These are phyloP conservation scores for Wickerhamiella nectarea DNA, from an alignment of 805 yeast genomes.

Conservation along the genomic window DNA sequence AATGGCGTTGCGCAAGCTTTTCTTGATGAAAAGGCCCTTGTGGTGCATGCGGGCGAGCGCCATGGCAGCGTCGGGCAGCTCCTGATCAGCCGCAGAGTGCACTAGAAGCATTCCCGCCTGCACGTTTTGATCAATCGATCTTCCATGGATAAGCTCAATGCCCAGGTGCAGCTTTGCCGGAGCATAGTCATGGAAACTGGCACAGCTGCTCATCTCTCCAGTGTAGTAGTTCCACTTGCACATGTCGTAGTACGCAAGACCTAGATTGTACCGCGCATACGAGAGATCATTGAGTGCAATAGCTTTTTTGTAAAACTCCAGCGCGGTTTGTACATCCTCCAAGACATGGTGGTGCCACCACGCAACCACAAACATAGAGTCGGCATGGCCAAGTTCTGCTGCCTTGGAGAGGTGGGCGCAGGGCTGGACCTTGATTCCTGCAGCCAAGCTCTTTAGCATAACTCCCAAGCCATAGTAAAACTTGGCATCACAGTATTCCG, in stretches of 20 bases:
- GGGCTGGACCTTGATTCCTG: background rate
- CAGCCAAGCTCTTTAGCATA: background rate
- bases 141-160: background rate
- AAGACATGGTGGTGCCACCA: slow-evolving; percentile 4
- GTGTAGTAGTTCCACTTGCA: slow-evolving; percentile 1
- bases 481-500: background rate
- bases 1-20: background rate
- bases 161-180: slow-evolving; percentile 9
- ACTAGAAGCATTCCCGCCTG: background rate
- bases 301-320: background rate
- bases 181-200: background rate
- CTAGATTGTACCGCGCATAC: background rate
- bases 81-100: background rate
- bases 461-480: background rate
- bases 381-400: slow-evolving; percentile 2
- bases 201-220: slow-evolving; percentile 1
- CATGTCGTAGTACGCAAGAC: slow-evolving; percentile 2
- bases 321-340: background rate
- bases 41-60: slow-evolving; percentile 3
- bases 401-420: background rate
- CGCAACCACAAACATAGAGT: slow-evolving; percentile 3
- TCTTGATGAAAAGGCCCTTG: background rate
- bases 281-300: background rate
- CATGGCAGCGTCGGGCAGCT: background rate
- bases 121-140: background rate